phyloP scores from a whole-genome alignment of 805 yeast genomes.

The Metschnikowia koreensis region DNA sequence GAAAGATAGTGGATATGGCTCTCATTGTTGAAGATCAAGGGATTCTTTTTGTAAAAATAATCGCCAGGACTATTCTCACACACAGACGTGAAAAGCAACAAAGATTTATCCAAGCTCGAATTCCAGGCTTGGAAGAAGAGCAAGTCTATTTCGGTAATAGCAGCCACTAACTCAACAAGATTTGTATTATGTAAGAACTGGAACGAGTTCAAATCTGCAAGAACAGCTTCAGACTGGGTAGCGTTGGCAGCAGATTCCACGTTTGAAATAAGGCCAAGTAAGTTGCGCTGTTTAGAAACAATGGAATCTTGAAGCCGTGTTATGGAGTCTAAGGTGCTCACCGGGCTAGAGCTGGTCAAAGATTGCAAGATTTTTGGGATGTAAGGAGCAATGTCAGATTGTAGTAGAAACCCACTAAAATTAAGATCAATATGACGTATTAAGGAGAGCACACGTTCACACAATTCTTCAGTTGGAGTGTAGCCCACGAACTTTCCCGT shows the following conservation, averaged over 20 bases:
- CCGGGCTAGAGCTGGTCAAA: conserved; percentile 19
- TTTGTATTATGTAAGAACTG: conserved; percentile 53
- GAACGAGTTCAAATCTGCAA: conserved; percentile 35
- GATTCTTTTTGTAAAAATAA: conserved; percentile 55
- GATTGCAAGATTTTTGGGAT: conserved; percentile 54
- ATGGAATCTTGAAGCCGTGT: conserved; percentile 52
- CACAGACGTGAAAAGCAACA: conserved; percentile 57
- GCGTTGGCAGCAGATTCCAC: conserved; percentile 5
- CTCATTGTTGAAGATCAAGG: conserved; percentile 69
- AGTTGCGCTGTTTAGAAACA: conserved; percentile 46
- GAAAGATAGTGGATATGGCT: conserved; percentile 76
- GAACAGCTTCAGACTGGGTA: conserved; percentile 18
- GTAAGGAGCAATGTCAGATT: conserved; percentile 57
- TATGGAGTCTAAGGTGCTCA: conserved; percentile 29
- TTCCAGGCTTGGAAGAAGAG: conserved; percentile 71
- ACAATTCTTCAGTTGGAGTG: conserved; percentile 29
- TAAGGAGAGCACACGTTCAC: conserved; percentile 51
- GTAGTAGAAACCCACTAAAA: conserved; percentile 69
- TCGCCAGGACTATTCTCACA: conserved; percentile 15
- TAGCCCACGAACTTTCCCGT: conserved; percentile 25
- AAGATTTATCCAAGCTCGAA: conserved; percentile 73
- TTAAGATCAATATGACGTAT: conserved; percentile 55
- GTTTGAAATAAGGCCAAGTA: conserved; percentile 28
- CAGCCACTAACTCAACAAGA: conserved; percentile 54
- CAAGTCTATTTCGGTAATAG: conserved; percentile 65